phyloP scores from a whole-genome alignment of 2,329 filamentous ascomycete genomes.

The Hymenoscyphus scutula region DNA sequence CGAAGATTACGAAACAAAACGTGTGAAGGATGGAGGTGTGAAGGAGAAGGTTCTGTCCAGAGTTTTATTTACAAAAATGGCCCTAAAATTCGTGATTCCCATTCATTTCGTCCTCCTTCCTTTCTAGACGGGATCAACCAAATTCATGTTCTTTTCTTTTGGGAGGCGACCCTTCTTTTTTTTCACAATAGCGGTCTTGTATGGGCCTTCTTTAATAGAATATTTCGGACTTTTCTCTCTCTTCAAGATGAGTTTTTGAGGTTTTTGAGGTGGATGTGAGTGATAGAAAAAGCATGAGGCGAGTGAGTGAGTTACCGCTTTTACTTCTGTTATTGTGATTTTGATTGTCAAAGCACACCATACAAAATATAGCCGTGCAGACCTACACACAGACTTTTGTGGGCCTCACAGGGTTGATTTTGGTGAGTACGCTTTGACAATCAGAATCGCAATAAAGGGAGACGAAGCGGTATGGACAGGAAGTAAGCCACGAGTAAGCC shows the following conservation, averaged over 20 bases:
- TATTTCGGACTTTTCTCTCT: conserved; percentile 12
- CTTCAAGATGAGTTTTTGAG: neutral
- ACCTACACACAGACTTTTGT: no score
- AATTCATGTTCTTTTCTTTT: conserved; percentile 4
- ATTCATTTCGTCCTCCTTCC: conserved; percentile 14
- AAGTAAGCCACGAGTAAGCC: no score
- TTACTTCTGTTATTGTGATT: no score
- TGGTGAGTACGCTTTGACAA: no score
- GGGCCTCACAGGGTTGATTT: no score
- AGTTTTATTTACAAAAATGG: neutral
- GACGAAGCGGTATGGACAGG: no score
- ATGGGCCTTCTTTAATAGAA: conserved; percentile 28
- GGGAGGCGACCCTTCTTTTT: conserved; percentile 9
- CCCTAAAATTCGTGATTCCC: conserved; percentile 15
- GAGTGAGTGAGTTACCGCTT: no score
- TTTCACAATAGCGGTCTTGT: conserved; percentile 24
- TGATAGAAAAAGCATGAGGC: no score
- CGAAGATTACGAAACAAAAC: neutral
- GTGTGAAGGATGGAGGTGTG: neutral
- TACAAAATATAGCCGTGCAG: no score
- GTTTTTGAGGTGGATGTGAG: neutral
- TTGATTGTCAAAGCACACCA: no score
- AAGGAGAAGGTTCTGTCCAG: neutral
- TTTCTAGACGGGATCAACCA: conserved; percentile 16
- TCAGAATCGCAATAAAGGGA: no score